Conservation (phyloP, 371 early-diverging fungal genomes). For the Circinella minor region DNA sequence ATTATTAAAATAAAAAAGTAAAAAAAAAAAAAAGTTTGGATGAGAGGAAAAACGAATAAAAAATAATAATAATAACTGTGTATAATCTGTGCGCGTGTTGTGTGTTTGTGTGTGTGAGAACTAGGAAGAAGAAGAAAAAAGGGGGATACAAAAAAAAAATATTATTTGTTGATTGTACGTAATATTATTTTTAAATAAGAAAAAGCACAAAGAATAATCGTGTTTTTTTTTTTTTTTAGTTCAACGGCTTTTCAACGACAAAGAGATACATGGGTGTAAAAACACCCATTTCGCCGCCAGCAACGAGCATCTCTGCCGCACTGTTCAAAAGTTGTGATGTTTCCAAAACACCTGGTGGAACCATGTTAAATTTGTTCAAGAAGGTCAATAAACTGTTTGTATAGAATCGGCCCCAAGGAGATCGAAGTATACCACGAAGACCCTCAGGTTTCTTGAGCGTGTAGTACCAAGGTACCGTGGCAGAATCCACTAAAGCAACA, state of each 20-base stretch:
- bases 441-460: slow-evolving; percentile 57
- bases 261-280: slow-evolving; percentile 88
- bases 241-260: slow-evolving; percentile 71
- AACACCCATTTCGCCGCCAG: slow-evolving; percentile 71
- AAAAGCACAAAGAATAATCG: too few relatives aligned
- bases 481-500: slow-evolving; percentile 58
- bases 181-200: neutral
- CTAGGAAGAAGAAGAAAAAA: too few relatives aligned
- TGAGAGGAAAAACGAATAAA: too few relatives aligned
- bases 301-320: slow-evolving; percentile 75
- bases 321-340: slow-evolving; percentile 71
- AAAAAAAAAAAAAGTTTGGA: too few relatives aligned
- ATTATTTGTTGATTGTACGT: too few relatives aligned
- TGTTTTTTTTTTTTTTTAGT: neutral
- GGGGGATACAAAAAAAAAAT: too few relatives aligned
- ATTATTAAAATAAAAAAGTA: too few relatives aligned
- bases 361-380: slow-evolving; percentile 68
- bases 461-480: slow-evolving; percentile 72
- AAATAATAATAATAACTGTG: too few relatives aligned
- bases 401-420: slow-evolving; percentile 55
- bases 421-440: slow-evolving; percentile 57
- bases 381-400: slow-evolving; percentile 64
- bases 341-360: slow-evolving; percentile 73
- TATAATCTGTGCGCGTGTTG: too few relatives aligned
- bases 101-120: too few relatives aligned